Evolutionary conservation across 352 stramenopile species (phyloP), one percentile per base, ranked within the genome.

Genomic region (Pythium plurisporium): DNA sequence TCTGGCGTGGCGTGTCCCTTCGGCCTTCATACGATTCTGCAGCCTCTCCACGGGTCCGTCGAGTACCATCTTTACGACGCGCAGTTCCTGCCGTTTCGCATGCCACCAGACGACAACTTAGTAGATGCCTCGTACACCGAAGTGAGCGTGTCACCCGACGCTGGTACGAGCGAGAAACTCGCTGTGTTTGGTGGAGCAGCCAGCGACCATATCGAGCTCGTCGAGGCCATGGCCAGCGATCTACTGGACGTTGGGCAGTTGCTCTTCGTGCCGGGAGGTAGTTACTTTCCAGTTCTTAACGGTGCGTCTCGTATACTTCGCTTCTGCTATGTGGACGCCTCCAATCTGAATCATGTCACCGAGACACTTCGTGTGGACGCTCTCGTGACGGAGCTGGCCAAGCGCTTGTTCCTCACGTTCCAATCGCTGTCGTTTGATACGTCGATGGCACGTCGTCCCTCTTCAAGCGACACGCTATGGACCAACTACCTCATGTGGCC

Each of bases 301-400:
- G 49, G 29, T 0, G 15, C 34, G 23, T 37, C 53, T 7, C 43
- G 51, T 30, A 7, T 83, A 17, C 62, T 94, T 15, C 77, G 76
- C 11, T 89, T 91, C 42, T 93, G 83, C 62, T 84, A 74, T 47
- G 73, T 76, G 6, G 81, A 94, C 53, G 83, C 81, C 4, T 80
- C 79, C n/a, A 94, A 94, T 52, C 59, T 91, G 31, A 87, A 90
- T 50, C 46, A 57, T 20, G 78, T 89, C 23, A 87, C 86, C 42
- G 57, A 86, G 58, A 67, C 71, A 29, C 56, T 82, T 4, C 57
- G 62, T 2, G 36, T 84, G 6, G 68, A 87, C 29, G 74, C 68
- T 8, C 64, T 91, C 6, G 68, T 88, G 1, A 69, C 73, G 38
- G 26, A 29, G 9, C 37, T 61, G 0, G 69, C 70, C 11, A 55